Percentiles rank a stretch among this genome's conserved stretches.
These are phyloP conservation scores for Colletotrichum sp. DNA, from an alignment of 2,329 filamentous ascomycete genomes.

Conservation along the genomic window DNA sequence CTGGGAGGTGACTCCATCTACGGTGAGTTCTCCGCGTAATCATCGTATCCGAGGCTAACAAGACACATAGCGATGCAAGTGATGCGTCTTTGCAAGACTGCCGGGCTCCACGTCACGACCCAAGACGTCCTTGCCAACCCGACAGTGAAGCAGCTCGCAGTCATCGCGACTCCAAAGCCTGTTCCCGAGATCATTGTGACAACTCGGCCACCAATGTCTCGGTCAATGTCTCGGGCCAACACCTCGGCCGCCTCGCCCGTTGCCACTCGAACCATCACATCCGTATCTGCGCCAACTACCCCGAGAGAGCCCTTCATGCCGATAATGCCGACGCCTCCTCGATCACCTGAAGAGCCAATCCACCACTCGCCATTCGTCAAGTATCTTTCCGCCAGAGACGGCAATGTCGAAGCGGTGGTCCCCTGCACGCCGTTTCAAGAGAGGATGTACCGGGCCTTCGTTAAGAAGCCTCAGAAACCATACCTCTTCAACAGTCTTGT, in stretches of 20 bases:
- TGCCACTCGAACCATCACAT: background rate
- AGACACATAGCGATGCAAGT: constrained; percentile 43
- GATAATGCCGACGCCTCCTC: background rate
- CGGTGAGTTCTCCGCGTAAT: background rate
- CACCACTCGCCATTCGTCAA: background rate
- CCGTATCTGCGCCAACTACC: background rate
- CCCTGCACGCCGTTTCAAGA: constrained; percentile 60
- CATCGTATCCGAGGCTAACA: background rate
- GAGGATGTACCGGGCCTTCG: constrained; percentile 52
- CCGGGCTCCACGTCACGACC: constrained; percentile 56
- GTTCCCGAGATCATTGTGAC: background rate
- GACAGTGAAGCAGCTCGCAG: background rate
- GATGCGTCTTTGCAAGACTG: constrained; percentile 54
- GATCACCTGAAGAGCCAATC: background rate
- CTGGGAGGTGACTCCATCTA: constrained; percentile 56
- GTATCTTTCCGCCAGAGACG: background rate
- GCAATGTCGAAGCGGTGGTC: constrained; percentile 27
- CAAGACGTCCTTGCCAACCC: constrained; percentile 9
- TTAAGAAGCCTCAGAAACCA: background rate
- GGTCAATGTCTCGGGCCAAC: background rate
- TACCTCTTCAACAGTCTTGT: constrained; percentile 51
- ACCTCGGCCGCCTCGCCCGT: background rate
- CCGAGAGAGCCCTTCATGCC: background rate
- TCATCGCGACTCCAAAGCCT: background rate
- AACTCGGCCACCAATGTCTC: background rate